Evolutionary conservation across 2,329 filamentous ascomycete genomes (phyloP).

Genomic region (Talaromyces albobiverticillius): DNA sequence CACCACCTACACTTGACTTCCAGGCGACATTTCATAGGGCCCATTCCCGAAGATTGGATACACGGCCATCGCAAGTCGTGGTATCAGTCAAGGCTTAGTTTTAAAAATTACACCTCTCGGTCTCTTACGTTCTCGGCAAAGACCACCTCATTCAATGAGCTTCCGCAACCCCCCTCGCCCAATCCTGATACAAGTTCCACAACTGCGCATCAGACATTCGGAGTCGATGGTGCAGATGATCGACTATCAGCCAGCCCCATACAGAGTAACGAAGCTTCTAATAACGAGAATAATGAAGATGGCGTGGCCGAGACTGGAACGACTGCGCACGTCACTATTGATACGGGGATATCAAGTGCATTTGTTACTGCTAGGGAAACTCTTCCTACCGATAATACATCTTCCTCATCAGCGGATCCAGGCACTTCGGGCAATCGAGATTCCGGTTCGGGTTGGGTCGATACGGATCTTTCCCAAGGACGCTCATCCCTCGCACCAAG

Average conservation of each 20-base stretch:
- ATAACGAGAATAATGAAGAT: too few species aligned
- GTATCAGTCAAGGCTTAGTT: conserved; percentile 50
- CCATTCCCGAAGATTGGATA: conserved; percentile 64
- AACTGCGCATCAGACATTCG: background rate
- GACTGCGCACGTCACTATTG: conserved; percentile 18
- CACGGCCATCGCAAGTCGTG: conserved; percentile 61
- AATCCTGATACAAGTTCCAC: background rate
- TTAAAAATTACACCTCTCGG: conserved; percentile 47
- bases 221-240: background rate
- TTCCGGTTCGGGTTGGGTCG: background rate
- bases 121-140: conserved; percentile 53
- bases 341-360: conserved; percentile 9
- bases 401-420: background rate
- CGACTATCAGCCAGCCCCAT: conserved; percentile 27
- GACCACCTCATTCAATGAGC: conserved; percentile 29
- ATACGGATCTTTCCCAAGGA: background rate
- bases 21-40: conserved; percentile 63
- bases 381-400: background rate
- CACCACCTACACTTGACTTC: conserved; percentile 62
- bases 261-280: background rate
- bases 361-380: conserved; percentile 15
- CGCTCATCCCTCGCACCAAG: conserved; percentile 5
- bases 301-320: conserved; percentile 20
- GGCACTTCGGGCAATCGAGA: background rate
- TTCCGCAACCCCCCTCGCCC: background rate